Evolutionary conservation across 345 rosid genomes (phyloP).

Genomic region (Viola odorata): DNA sequence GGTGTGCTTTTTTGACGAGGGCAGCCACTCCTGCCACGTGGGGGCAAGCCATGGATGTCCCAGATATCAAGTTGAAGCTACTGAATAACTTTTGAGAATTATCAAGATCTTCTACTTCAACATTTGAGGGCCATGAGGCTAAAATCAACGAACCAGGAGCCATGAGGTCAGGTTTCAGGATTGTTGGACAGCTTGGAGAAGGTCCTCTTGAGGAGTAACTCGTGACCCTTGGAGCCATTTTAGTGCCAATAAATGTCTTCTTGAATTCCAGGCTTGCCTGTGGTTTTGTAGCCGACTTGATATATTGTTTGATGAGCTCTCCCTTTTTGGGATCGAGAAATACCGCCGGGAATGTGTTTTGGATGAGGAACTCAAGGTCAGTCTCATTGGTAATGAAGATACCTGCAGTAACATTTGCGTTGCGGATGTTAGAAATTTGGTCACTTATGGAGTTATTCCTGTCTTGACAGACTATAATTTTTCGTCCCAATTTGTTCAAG

Average conservation of each 20-base stretch:
- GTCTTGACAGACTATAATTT: slow-evolving; percentile 45
- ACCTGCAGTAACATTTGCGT: slow-evolving; percentile 24
- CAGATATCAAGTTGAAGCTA: slow-evolving; percentile 42
- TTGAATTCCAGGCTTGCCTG: slow-evolving; percentile 35
- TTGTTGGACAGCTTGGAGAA: slow-evolving; percentile 38
- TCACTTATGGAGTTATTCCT: slow-evolving; percentile 13
- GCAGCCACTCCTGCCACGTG: slow-evolving; percentile 50
- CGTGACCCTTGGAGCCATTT: slow-evolving; percentile 39
- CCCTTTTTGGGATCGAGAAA: slow-evolving; percentile 25
- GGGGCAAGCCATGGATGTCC: slow-evolving; percentile 61
- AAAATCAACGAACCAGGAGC: slow-evolving; percentile 43
- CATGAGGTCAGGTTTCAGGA: slow-evolving; percentile 54
- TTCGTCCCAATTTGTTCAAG: slow-evolving; percentile 19
- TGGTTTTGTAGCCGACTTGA: slow-evolving; percentile 24
- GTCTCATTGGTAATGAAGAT: slow-evolving; percentile 38
- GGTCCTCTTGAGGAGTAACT: slow-evolving; percentile 60
- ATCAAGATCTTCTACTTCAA: slow-evolving; percentile 1
- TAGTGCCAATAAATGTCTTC: slow-evolving; percentile 23
- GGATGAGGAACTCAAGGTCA: slow-evolving; percentile 11
- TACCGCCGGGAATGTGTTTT: slow-evolving; percentile 28
- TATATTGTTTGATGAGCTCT: slow-evolving; percentile 30
- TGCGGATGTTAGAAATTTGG: slow-evolving; percentile 24
- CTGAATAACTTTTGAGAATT: slow-evolving; percentile 13
- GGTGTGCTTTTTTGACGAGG: slow-evolving; percentile 39
- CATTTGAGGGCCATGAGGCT: slow-evolving; percentile 50